Evolutionary conservation across 106 monocot species (phyloP), one percentile per base, ranked within the genome.

Genomic region (Allium fistulosum): DNA sequence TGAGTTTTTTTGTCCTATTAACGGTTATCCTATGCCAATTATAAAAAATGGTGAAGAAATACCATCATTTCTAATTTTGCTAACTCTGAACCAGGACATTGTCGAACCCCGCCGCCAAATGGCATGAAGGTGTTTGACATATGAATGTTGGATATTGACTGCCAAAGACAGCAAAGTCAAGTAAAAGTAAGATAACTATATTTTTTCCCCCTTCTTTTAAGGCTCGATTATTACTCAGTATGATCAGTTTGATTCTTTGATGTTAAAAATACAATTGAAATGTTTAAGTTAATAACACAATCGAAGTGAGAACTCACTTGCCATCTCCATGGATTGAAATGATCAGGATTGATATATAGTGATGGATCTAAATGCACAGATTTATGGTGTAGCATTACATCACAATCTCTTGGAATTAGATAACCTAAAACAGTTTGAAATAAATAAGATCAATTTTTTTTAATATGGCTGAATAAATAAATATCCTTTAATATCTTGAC

Each of bases 311-410:
- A 26, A 69, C 70, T 86, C 46, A 85, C 87, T 84, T 84, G 67
- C 92, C 92, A 93, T 76, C 92, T 85, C 92, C 92, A 93, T 13
- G 92, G 92, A 75, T 93, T 77, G 79, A 93, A 93, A 17, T 66
- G 28, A 7, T 81, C 78, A 69, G 92, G 88, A 14, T 93, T 73
- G 8, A 63, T 55, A 45, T 81, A 83, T 9, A 80, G 2, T 5
- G 73, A 68, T 12, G 80, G 61, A 59, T 93, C 88, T 66, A 93
- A 8, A 65, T 65, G 64, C 10, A 48, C 64, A 9, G 64, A 28
- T 9, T 6, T 14, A 17, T 45, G 49, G 14, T 65, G 64, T 8
- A 65, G 64, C 48, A 65, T 0, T 9, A 65, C 16, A 8, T 5
- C 49, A 45, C 48, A 13, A 15, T n/a, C 64, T 17, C 18, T 10